Conservation (phyloP, 805 yeast genomes). For the Ogataea trehalophila region DNA sequence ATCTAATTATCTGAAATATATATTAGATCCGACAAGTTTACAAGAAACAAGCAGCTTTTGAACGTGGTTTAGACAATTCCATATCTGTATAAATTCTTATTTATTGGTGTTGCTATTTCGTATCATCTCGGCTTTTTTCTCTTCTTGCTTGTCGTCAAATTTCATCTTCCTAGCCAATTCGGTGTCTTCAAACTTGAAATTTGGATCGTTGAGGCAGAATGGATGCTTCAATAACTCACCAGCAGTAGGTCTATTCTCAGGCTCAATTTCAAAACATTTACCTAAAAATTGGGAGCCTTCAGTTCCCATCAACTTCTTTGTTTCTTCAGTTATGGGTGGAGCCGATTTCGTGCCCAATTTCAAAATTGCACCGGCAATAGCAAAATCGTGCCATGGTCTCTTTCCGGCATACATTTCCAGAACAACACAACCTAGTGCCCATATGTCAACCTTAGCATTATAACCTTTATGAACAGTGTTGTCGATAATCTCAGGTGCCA, state of each 20-base stretch:
- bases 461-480: slow-evolving; percentile 83
- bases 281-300: slow-evolving; percentile 70
- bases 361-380: slow-evolving; percentile 91
- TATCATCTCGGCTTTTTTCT: slow-evolving; percentile 24
- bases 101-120: slow-evolving; percentile 11
- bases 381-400: slow-evolving; percentile 96
- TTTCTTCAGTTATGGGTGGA: slow-evolving; percentile 95
- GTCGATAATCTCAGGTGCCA: slow-evolving; percentile 99
- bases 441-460: slow-evolving; percentile 95
- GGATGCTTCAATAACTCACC: slow-evolving; percentile 49
- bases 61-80: too few relatives aligned
- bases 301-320: slow-evolving; percentile 54
- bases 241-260: slow-evolving; percentile 89
- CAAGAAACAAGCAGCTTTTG: too few relatives aligned
- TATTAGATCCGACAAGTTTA: too few relatives aligned
- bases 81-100: not conserved
- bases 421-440: slow-evolving; percentile 98
- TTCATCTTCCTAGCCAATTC: slow-evolving; percentile 28
- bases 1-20: too few relatives aligned
- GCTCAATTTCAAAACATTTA: slow-evolving; percentile 70
- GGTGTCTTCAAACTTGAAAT: slow-evolving; percentile 28
- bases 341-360: slow-evolving; percentile 82
- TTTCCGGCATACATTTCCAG: slow-evolving; percentile 97
- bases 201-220: slow-evolving; percentile 23
- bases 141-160: slow-evolving; percentile 23